Conservation (phyloP, 768 basidiomycete species). For the Russula emetica region DNA sequence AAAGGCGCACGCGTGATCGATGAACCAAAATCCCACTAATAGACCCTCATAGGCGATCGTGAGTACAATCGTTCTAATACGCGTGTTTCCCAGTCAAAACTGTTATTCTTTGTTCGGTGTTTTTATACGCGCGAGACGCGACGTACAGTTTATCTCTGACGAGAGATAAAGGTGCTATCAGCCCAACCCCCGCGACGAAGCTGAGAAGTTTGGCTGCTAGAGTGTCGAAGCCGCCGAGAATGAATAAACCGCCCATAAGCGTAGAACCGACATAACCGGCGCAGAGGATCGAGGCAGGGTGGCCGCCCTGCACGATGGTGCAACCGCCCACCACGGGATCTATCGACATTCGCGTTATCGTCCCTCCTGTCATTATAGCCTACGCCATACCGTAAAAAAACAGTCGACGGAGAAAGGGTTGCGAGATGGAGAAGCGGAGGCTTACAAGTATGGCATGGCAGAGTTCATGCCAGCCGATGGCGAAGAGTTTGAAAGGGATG, state of each 20-base stretch:
- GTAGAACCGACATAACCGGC: slow-evolving; percentile 83
- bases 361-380: slow-evolving; percentile 78
- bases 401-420: neutral
- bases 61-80: slow-evolving; percentile 71
- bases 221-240: slow-evolving; percentile 82
- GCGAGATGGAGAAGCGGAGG: slow-evolving; percentile 32
- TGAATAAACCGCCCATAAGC: slow-evolving; percentile 75
- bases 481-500: slow-evolving; percentile 80
- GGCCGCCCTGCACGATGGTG: slow-evolving; percentile 73
- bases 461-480: slow-evolving; percentile 86
- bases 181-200: slow-evolving; percentile 82
- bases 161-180: slow-evolving; percentile 79
- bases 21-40: slow-evolving; percentile 92
- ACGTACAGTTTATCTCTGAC: slow-evolving; percentile 88
- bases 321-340: slow-evolving; percentile 79
- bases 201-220: slow-evolving; percentile 90
- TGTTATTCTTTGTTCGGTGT: neutral
- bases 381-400: slow-evolving; percentile 30
- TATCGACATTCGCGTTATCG: slow-evolving; percentile 73
- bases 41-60: slow-evolving; percentile 81
- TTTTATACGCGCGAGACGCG: neutral
- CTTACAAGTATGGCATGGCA: slow-evolving; percentile 75
- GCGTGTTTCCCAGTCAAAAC: neutral
- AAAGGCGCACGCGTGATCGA: slow-evolving; percentile 75
- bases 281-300: slow-evolving; percentile 63